Evolutionary conservation across 306 rosid species (phyloP), one percentile per base, ranked within the genome.

Genomic region (Pueraria montana): DNA sequence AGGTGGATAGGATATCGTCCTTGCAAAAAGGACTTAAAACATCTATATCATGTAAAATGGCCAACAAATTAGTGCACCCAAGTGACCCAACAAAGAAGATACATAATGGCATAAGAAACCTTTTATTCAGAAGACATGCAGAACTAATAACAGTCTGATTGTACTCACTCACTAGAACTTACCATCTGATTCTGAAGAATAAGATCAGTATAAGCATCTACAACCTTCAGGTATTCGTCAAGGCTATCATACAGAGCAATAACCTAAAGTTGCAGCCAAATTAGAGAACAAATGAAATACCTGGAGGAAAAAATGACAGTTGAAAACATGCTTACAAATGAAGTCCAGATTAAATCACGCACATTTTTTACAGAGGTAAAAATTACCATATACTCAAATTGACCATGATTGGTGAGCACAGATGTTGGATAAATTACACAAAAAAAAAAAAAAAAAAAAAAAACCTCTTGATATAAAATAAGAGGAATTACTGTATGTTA

Each of bases 201-300:
- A 77, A 91, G 91, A 79, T 95, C 99, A 78, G 84, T 80, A 87
- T 89, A 95, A 75, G 99, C 97, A 86, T 95, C 99, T 83, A 90
- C 91, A 80, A 93, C 98, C 87, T 85, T 95, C 89, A 95, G 84
- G 90, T 92, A 93, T 86, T 92, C 93, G 74, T 87, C 91, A 64
- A 95, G 89, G 86, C 89, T 82, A 70, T 89, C 86, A 84, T 90
- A 89, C 76, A 84, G 90, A 27, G 76, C 63, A 86, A 91, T 74
- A 83, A 91, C 88, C 99, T 95, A 91, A 73, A 74, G 85, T 62
- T 76, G 81, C 81, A 82, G 78, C 53, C 26, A 84, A 68, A 63
- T 64, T 82, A 64, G 75, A 78, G 17, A 83, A 65, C 74, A 73
- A 34, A 66, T 45, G 68, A 80, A 76, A 55, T 77, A 81, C 36